These are phyloP conservation scores for Cunninghamia lanceolata DNA, from an alignment of 75 land plant genomes.

Conservation along the genomic window DNA sequence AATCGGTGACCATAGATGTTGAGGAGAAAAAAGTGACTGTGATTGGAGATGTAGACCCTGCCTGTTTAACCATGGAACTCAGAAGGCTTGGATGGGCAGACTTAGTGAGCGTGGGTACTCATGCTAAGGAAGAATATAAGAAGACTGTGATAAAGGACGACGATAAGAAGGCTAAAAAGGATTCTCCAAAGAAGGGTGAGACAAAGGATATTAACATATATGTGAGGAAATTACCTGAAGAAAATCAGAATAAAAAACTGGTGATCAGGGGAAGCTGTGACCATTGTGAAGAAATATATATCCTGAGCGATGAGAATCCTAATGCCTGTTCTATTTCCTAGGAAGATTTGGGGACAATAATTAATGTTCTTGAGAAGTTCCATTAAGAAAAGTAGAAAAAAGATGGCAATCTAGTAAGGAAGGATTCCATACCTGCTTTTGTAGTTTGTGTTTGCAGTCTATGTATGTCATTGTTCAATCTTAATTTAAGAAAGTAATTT, in stretches of 20 bases:
- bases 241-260: neutral
- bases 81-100: conserved; percentile 33
- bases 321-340: conserved; percentile 5
- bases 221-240: neutral
- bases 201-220: neutral
- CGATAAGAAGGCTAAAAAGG: neutral
- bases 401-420: neutral
- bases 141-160: conserved; percentile 19
- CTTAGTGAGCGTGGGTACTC: conserved; percentile 45
- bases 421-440: neutral
- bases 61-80: conserved; percentile 22
- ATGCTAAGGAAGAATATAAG: conserved; percentile 28
- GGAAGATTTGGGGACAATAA: neutral
- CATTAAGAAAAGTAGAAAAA: too few species aligned
- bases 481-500: too few species aligned
- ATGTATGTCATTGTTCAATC: neutral
- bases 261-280: conserved; percentile 1
- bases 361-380: too few species aligned
- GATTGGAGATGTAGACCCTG: conserved; percentile 41
- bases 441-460: neutral
- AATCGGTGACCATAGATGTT: conserved; percentile 36
- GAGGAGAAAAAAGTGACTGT: conserved; percentile 44
- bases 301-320: conserved; percentile 4
- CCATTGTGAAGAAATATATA: neutral
- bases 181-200: neutral